Percentiles rank a stretch among this genome's conserved stretches.
Conservation (phyloP, 2,329 filamentous ascomycete species). For the Plectosphaerella plurivora region DNA sequence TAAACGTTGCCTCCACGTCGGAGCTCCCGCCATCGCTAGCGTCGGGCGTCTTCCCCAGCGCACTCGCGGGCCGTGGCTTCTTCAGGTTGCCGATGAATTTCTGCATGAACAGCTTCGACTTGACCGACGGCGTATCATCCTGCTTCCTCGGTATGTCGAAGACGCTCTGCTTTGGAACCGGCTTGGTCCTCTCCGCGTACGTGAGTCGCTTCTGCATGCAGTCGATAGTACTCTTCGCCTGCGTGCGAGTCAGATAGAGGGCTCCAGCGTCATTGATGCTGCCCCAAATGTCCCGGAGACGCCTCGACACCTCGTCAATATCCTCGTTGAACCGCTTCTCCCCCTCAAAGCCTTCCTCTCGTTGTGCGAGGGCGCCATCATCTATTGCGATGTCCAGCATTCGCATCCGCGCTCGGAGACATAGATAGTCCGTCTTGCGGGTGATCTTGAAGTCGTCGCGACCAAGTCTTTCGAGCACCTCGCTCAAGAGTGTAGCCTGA, state of each 20-base stretch:
- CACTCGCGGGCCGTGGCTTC: conserved; percentile 8
- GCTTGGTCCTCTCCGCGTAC: conserved; percentile 64
- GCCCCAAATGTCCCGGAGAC: conserved; percentile 52
- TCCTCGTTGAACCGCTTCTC: conserved; percentile 59
- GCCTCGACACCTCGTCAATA: conserved; percentile 61
- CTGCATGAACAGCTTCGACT: conserved; percentile 46
- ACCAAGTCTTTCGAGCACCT: conserved; percentile 40
- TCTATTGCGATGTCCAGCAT: conserved; percentile 75
- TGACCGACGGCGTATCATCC: conserved; percentile 25
- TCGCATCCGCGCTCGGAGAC: conserved; percentile 59
- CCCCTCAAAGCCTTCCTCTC: conserved; percentile 22
- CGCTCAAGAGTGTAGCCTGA: conserved; percentile 33
- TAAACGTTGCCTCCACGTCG: conserved; percentile 8
- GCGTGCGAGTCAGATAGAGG: conserved; percentile 64
- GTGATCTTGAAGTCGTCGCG: conserved; percentile 47
- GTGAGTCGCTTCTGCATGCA: conserved; percentile 69
- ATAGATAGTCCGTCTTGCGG: conserved; percentile 60
- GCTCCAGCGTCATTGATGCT: conserved; percentile 73
- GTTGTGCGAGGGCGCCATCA: conserved; percentile 38
- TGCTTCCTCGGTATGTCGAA: conserved; percentile 38
- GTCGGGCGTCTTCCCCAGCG: background rate
- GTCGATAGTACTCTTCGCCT: conserved; percentile 74
- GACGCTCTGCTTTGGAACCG: conserved; percentile 47
- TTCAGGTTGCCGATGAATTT: conserved; percentile 32
- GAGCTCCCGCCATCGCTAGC: conserved; percentile 1